Evolutionary conservation across 2,329 filamentous ascomycete species (phyloP).

Genomic region (Stenocarpella maydis): DNA sequence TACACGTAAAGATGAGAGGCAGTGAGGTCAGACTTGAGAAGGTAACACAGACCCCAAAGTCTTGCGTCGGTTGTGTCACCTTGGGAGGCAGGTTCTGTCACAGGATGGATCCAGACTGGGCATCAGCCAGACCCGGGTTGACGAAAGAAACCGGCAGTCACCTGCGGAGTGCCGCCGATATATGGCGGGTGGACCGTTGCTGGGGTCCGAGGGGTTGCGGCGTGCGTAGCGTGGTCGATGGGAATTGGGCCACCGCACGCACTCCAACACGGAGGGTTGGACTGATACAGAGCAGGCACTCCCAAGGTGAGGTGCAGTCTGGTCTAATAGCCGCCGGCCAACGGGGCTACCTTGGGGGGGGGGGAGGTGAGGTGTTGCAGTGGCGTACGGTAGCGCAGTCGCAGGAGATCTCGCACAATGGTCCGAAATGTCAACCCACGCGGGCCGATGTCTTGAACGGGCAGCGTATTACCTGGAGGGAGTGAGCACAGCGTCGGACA

Average conservation of each 20-base stretch:
- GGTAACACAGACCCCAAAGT: background rate
- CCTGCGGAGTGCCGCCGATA: background rate
- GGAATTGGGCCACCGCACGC: background rate
- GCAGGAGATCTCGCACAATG: conserved; percentile 9
- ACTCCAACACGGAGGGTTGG: conserved; percentile 20
- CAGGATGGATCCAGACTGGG: background rate
- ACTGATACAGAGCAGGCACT: conserved; percentile 4
- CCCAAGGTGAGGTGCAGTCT: conserved; percentile 1
- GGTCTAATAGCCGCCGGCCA: conserved; percentile 21
- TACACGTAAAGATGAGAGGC: background rate
- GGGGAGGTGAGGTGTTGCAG: conserved; percentile 19
- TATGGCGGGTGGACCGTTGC: conserved; percentile 1
- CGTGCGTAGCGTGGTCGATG: conserved; percentile 23
- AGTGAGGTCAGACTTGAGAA: background rate
- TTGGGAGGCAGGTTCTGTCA: background rate
- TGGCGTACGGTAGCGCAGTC: conserved; percentile 24
- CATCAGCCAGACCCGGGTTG: conserved; percentile 1
- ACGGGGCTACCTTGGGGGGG: conserved; percentile 3
- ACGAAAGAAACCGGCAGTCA: background rate
- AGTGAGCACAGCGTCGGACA: conserved; percentile 24
- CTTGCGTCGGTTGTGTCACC: background rate
- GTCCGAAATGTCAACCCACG: conserved; percentile 35
- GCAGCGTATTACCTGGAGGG: conserved; percentile 17
- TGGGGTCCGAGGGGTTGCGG: background rate
- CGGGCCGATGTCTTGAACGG: conserved; percentile 28